Evolutionary conservation across 1,139 yeast genomes (phyloP).

Genomic region (Scheffersomyces cryptocercus): DNA sequence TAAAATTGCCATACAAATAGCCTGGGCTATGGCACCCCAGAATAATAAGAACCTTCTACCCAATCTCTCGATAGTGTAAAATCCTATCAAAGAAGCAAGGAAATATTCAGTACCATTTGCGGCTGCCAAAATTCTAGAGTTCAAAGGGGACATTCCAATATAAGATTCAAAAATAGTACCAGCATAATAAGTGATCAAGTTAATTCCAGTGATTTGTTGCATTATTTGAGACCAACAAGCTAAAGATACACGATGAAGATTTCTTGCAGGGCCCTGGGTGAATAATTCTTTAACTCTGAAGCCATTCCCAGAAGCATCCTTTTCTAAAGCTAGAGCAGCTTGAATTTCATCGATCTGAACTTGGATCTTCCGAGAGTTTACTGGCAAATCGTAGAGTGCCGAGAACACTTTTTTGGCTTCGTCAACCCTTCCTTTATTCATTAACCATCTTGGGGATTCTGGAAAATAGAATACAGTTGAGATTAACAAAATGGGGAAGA

Average conservation of each 20-base stretch:
- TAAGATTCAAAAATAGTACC: slow-evolving; percentile 46
- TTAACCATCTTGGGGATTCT: slow-evolving; percentile 24
- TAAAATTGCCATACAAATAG: slow-evolving; percentile 32
- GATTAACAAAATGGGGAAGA: slow-evolving; percentile 31
- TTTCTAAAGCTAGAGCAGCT: slow-evolving; percentile 29
- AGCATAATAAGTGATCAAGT: slow-evolving; percentile 43
- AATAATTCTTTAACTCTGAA: slow-evolving; percentile 28
- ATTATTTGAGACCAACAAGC: slow-evolving; percentile 49
- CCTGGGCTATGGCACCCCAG: slow-evolving; percentile 54
- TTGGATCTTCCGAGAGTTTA: slow-evolving; percentile 22
- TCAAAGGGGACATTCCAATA: slow-evolving; percentile 39
- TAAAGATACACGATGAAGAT: slow-evolving; percentile 48
- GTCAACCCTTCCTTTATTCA: slow-evolving; percentile 33
- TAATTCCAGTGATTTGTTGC: slow-evolving; percentile 47
- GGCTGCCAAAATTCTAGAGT: slow-evolving; percentile 37
- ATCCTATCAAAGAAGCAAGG: slow-evolving; percentile 46
- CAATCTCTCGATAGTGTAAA: slow-evolving; percentile 47
- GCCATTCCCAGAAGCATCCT: slow-evolving; percentile 20
- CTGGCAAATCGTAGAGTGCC: slow-evolving; percentile 40
- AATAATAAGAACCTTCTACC: slow-evolving; percentile 56
- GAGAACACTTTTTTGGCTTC: slow-evolving; percentile 54
- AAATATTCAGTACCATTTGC: slow-evolving; percentile 31
- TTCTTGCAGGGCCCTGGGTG: slow-evolving; percentile 41
- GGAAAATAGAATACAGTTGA: slow-evolving; percentile 16
- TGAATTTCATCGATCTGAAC: slow-evolving; percentile 34